Percentiles rank a stretch among this genome's conserved stretches.
Conservation (phyloP, 2,329 filamentous ascomycete species). For the Trichoderma breve region DNA sequence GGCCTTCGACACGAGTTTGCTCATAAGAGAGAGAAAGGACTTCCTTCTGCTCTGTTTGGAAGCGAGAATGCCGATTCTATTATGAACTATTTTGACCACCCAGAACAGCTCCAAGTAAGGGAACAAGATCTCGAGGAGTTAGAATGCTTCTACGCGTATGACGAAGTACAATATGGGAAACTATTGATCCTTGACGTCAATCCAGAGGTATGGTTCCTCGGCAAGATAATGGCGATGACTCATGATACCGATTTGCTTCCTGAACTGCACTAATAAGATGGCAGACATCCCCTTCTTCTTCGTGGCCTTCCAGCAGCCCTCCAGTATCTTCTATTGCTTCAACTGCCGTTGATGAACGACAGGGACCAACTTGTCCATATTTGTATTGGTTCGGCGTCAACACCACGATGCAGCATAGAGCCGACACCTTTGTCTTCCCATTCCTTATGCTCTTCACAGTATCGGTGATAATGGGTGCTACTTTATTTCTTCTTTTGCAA, state of each 20-base stretch:
- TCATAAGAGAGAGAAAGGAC: not conserved
- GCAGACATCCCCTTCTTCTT: not conserved
- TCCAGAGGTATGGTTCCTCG: not conserved
- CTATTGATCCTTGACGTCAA: not conserved
- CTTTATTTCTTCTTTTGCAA: not conserved
- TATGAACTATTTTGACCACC: not conserved
- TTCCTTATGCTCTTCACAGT: not conserved
- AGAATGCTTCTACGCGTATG: not conserved
- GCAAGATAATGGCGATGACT: not conserved
- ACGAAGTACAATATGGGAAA: not conserved
- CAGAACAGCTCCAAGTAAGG: not conserved
- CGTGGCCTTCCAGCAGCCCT: not conserved
- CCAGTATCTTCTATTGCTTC: not conserved
- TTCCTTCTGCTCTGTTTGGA: not conserved
- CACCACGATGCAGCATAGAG: not conserved
- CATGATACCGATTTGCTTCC: not conserved
- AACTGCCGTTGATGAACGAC: not conserved
- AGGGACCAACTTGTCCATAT: not conserved
- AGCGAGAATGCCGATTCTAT: not conserved
- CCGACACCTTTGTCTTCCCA: not conserved
- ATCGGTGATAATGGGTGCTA: not conserved
- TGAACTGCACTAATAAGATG: not conserved
- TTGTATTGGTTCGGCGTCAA: not conserved
- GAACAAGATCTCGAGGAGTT: not conserved
- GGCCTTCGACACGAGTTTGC: not conserved